Base-by-base conservation (phyloP, 176 grass and related monocot genomes). In the Cenchrus americanus region DNA sequence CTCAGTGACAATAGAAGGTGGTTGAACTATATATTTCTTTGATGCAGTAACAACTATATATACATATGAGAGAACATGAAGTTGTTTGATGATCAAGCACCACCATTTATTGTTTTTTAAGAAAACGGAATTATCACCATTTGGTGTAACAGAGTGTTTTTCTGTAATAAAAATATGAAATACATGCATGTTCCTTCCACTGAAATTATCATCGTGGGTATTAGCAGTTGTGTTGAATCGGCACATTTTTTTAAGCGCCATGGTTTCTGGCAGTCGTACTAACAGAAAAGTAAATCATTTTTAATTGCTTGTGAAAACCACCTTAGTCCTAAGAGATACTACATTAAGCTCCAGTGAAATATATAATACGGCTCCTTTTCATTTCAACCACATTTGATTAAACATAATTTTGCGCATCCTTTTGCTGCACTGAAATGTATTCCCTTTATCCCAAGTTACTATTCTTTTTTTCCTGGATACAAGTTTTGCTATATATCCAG, bases 1-100 rank as follows among this genome's bases (percentile, higher is more conserved):
- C 4, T 78, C 75, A 49, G 59, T 79, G 81, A 50, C 60, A 15
- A 43, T 49, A 65, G 66, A 84, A 50, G 49, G 26, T 27, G 50
- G 14, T 49, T 71, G 34, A 72, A 40, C 55, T 44, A 32, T 21
- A 58, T 75, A n/a, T 18, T n/a, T 22, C 9, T 14, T 32, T 34
- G 32, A 34, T 34, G 32, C 3, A 34, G 32, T 42, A 59, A 42
- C 2, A 53, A 8, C 46, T 24, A 34, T 18, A 8, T 42, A n/a
- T n/a, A n/a, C n/a, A n/a, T n/a, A 46, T 54, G 32, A 8, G 75
- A 19, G 44, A 23, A 55, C 54, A 63, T 19, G 22, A 71, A 22
- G 12, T 15, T 77, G 5, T 55, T 26, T 40, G 32, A 52, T 74
- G 18, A 53, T 12, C 23, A 13, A 18, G 23, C 57, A 79, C 21